phyloP scores from a whole-genome alignment of 768 basidiomycete species.

The Hericium coralloides region DNA sequence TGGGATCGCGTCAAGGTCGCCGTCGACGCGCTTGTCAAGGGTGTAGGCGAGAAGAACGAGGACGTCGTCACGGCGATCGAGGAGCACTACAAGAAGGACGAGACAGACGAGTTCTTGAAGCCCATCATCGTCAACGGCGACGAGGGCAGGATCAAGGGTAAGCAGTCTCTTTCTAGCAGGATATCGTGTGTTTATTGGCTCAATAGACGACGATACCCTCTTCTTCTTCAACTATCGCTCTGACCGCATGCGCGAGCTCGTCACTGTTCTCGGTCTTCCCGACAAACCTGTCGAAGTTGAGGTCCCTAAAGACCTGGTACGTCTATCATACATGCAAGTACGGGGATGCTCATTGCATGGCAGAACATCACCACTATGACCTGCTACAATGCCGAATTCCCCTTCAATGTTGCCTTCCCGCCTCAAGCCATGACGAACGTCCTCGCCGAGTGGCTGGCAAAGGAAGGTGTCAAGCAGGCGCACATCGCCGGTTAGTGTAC shows the following conservation, averaged over 20 bases:
- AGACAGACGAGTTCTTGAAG: slow-evolving; percentile 94
- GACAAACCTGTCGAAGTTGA: slow-evolving; percentile 81
- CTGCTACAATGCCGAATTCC: slow-evolving; percentile 83
- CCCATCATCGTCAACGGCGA: slow-evolving; percentile 83
- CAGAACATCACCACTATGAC: slow-evolving; percentile 93
- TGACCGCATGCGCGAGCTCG: slow-evolving; percentile 91
- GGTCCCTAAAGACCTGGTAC: slow-evolving; percentile 71
- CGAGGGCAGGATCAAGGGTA: slow-evolving; percentile 74
- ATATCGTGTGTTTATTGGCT: background rate
- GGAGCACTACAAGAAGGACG: slow-evolving; percentile 71
- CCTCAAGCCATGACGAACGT: slow-evolving; percentile 92
- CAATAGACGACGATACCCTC: slow-evolving; percentile 71
- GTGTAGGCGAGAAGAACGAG: slow-evolving; percentile 50
- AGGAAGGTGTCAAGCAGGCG: slow-evolving; percentile 72
- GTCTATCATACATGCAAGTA: slow-evolving; percentile 16
- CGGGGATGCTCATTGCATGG: background rate
- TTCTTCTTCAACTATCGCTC: slow-evolving; percentile 99
- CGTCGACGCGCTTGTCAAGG: slow-evolving; percentile 72
- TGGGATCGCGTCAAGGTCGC: slow-evolving; percentile 94
- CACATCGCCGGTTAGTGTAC: slow-evolving; percentile 69
- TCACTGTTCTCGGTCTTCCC: slow-evolving; percentile 67
- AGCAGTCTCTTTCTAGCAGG: slow-evolving; percentile 8
- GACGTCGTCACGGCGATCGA: slow-evolving; percentile 59
- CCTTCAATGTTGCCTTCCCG: slow-evolving; percentile 88
- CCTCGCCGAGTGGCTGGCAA: slow-evolving; percentile 84